Evolutionary conservation across 495 filamentous ascomycete genomes (phyloP).

Genomic region (Neohortaea acidophila): DNA sequence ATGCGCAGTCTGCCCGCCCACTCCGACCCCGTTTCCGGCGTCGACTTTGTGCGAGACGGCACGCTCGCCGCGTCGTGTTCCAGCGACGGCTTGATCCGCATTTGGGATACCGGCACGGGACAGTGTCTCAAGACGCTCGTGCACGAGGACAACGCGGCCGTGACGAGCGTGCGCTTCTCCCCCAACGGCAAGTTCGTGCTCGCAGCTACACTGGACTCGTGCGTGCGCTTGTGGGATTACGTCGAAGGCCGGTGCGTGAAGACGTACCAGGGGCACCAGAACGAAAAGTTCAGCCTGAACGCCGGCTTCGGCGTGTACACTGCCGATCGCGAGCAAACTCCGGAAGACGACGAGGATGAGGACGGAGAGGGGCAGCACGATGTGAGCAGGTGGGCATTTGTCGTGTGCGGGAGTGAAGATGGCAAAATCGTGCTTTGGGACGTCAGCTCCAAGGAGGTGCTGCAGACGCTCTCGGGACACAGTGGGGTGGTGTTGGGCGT

Average conservation of each 20-base stretch:
- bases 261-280: constrained; percentile 89
- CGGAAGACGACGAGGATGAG: constrained; percentile 2
- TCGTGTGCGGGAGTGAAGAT: constrained; percentile 75
- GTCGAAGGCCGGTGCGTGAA: constrained; percentile 77
- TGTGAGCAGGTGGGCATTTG: constrained; percentile 37
- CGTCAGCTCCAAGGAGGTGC: constrained; percentile 62
- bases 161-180: constrained; percentile 78
- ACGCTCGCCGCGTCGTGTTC: constrained; percentile 82
- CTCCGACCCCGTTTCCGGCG: constrained; percentile 82
- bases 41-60: constrained; percentile 84
- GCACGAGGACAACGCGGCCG: constrained; percentile 87
- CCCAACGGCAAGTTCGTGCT: constrained; percentile 88
- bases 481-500: constrained; percentile 73
- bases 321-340: constrained; percentile 16
- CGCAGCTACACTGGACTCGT: constrained; percentile 80
- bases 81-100: constrained; percentile 75
- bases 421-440: constrained; percentile 80
- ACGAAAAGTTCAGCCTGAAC: constrained; percentile 65
- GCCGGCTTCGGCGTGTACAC: constrained; percentile 64
- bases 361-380: constrained; percentile 7
- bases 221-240: constrained; percentile 87
- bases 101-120: constrained; percentile 92
- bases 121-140: constrained; percentile 90
- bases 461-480: constrained; percentile 60
- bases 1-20: constrained; percentile 90